A percentile compares a stretch with the other conserved stretches of the same genome.
Conservation (phyloP, 805 yeast species). For the Suhomyces vadensis region DNA sequence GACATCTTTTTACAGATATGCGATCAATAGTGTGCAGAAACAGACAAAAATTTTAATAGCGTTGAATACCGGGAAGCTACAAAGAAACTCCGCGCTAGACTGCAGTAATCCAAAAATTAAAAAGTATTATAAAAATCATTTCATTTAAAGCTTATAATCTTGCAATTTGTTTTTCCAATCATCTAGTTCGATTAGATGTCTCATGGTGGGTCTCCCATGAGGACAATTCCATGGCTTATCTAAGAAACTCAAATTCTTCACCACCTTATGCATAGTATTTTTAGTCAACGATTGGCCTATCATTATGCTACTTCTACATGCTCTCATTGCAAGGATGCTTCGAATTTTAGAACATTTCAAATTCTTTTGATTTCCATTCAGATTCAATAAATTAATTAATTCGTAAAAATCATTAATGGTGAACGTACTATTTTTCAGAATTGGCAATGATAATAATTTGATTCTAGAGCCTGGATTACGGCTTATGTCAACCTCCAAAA, state of each 20-base stretch:
- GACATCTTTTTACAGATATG: no score
- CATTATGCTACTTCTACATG: conserved; percentile 94
- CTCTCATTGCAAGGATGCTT: conserved; percentile 88
- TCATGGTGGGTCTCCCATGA: conserved; percentile 96
- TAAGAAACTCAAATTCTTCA: conserved; percentile 62
- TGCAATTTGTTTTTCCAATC: conserved; percentile 14
- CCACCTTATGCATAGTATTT: conserved; percentile 66
- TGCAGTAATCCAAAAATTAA: no score
- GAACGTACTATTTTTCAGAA: conserved; percentile 68
- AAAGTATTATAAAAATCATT: no score
- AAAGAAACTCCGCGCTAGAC: no score
- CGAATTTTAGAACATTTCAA: conserved; percentile 76
- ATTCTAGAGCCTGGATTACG: conserved; percentile 58
- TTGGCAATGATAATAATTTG: conserved; percentile 63
- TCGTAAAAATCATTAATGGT: conserved; percentile 73
- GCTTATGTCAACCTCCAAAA: conserved; percentile 49
- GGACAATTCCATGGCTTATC: conserved; percentile 98
- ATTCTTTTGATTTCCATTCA: conserved; percentile 29
- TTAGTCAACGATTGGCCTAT: conserved; percentile 70
- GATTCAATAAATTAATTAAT: conserved; percentile 64
- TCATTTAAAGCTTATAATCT: conserved; percentile 13
- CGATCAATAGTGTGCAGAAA: no score
- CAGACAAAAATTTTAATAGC: no score
- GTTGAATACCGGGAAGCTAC: no score
- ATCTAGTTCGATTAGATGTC: conserved; percentile 72